These are phyloP conservation scores for Diaporthe sp. DNA, from an alignment of 2,329 filamentous ascomycete genomes.

Conservation along the genomic window DNA sequence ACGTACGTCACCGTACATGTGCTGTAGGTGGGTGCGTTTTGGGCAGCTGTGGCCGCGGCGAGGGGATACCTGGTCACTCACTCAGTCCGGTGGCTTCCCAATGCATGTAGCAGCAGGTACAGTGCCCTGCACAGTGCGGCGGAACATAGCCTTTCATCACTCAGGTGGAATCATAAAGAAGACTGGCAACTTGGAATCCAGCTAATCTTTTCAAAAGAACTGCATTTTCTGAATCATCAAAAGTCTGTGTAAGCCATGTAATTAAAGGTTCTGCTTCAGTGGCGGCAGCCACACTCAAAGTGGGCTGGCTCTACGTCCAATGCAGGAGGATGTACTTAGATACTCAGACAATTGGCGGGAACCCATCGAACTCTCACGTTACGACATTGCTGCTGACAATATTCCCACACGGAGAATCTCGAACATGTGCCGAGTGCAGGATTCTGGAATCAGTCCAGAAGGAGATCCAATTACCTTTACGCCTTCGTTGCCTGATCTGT, in stretches of 20 bases:
- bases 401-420: not conserved
- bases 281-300: not conserved
- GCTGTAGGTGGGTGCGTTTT: not conserved
- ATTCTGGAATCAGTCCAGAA: not conserved
- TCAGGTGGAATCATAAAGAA: not conserved
- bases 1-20: constrained; percentile 20
- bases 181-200: not conserved
- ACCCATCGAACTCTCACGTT: too few species aligned
- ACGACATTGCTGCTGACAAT: not conserved
- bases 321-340: not conserved
- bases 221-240: too few species aligned
- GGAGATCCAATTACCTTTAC: not conserved
- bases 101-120: not conserved
- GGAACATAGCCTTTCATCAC: not conserved
- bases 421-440: not conserved
- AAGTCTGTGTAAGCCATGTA: not conserved
- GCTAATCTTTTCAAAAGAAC: too few species aligned
- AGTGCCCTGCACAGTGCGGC: constrained; percentile 26
- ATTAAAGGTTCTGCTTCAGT: not conserved
- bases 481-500: not conserved
- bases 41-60: not conserved
- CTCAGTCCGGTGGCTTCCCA: not conserved
- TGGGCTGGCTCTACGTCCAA: not conserved
- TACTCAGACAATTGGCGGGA: not conserved
- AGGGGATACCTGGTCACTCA: constrained; percentile 15